Base-by-base conservation (phyloP, 169 alveolate species). In the Cyclospora cayetanensis region DNA sequence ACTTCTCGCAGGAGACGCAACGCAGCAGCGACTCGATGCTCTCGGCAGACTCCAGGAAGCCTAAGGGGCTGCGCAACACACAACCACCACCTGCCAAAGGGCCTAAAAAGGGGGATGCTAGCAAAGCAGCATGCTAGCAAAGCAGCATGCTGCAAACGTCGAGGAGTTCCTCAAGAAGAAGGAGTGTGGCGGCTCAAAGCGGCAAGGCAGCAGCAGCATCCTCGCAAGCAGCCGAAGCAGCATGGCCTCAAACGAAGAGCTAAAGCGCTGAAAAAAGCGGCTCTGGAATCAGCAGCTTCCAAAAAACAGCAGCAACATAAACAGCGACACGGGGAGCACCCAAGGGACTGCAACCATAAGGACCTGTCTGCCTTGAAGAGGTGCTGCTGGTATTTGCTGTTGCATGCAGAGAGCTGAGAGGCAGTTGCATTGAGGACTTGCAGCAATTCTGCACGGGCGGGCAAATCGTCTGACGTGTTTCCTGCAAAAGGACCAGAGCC, bases 1-100 rank as follows among this genome's bases (percentile, higher is more conserved):
- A 98, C 91, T 97, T 98, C 50, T 97, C 98, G 89, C 99, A 98
- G 31, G 97, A 96, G 5, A 98, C 97, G 90, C 99, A 98, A 76
- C 97, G 97, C 25, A 97, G 91, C 34, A 97, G 77, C 1, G 96
- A 84, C 9, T 98, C 92, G 27, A 97, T 95, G 88, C 95, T 92
- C 20, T 88, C 68, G 18, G 46, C 63, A 3, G 77, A 15, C 55
- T 52, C 42, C 77, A 82, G 34, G 55, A 82, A 82, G 20, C 27
- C 72, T 25, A 82, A 35, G n/a, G 12, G 11, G 72, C 72, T 60
- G 72, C 72, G n/a, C 35, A n/a, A n/a, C n/a, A n/a, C n/a, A n/a
- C n/a, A n/a, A n/a, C n/a, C n/a, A n/a, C n/a, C n/a, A n/a, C 7
- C 60, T 46, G 60, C 7, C 60, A 15, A 46, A 46, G 60, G 60